These are phyloP conservation scores for Ambrosiella xylebori DNA, from an alignment of 2,329 filamentous ascomycete species.

Conservation along the genomic window DNA sequence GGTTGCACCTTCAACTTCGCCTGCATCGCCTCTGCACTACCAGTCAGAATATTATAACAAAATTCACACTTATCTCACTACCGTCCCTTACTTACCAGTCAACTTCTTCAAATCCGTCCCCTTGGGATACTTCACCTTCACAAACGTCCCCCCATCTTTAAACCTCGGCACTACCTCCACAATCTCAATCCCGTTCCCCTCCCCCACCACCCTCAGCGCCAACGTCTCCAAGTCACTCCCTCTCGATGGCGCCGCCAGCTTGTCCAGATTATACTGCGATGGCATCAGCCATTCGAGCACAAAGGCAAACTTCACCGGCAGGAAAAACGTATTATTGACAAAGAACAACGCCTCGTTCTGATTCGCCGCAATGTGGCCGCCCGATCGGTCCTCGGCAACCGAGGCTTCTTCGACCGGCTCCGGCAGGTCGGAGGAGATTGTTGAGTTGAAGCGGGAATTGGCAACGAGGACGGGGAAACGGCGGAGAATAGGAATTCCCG, in stretches of 20 bases:
- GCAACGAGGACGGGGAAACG: background rate
- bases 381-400: slow-evolving; percentile 41
- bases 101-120: slow-evolving; percentile 24
- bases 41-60: background rate
- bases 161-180: slow-evolving; percentile 68
- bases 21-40: slow-evolving; percentile 31
- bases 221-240: slow-evolving; percentile 37
- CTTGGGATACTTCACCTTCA: slow-evolving; percentile 53
- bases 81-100: slow-evolving; percentile 21
- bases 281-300: slow-evolving; percentile 11
- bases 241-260: slow-evolving; percentile 33
- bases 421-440: background rate
- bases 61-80: background rate
- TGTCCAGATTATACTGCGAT: slow-evolving; percentile 14
- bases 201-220: slow-evolving; percentile 45
- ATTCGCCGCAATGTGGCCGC: slow-evolving; percentile 63
- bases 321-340: slow-evolving; percentile 50
- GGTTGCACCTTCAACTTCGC: slow-evolving; percentile 50
- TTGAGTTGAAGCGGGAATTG: background rate
- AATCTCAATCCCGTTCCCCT: slow-evolving; percentile 46
- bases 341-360: slow-evolving; percentile 73
- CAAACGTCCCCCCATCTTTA: slow-evolving; percentile 84
- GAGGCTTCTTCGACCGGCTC: slow-evolving; percentile 11
- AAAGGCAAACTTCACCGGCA: slow-evolving; percentile 9
- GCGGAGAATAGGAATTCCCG: background rate